Evolutionary conservation across 306 rosid genomes (phyloP).

Genomic region (Rosa chinensis): DNA sequence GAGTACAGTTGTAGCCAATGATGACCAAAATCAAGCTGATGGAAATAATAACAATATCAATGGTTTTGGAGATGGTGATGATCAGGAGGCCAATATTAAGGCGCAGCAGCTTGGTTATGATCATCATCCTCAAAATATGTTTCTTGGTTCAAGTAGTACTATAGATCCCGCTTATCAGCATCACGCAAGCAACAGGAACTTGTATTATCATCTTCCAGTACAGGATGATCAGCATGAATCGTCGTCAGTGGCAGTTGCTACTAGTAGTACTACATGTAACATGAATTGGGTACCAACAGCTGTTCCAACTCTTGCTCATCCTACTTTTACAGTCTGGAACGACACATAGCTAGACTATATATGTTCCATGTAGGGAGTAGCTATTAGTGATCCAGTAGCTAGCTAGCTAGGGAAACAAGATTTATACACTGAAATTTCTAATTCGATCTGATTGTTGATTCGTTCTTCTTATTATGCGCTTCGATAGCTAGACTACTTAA

Average conservation of each 20-base stretch:
- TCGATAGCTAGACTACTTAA: background rate
- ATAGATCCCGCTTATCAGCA: slow-evolving; percentile 21
- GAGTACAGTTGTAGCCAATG: slow-evolving; percentile 23
- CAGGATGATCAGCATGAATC: slow-evolving; percentile 29
- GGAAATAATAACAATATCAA: slow-evolving; percentile 19
- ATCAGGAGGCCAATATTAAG: slow-evolving; percentile 26
- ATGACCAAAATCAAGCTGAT: slow-evolving; percentile 24
- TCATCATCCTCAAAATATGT: slow-evolving; percentile 28
- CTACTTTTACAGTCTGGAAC: slow-evolving; percentile 69
- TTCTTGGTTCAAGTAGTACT: slow-evolving; percentile 16
- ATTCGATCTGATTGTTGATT: background rate
- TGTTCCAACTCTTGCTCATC: slow-evolving; percentile 61
- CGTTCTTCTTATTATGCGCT: background rate
- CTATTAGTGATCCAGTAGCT: background rate
- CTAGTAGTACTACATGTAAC: slow-evolving; percentile 25
- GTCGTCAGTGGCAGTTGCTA: slow-evolving; percentile 18
- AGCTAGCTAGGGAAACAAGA: slow-evolving; percentile 11
- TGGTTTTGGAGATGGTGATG: slow-evolving; percentile 10
- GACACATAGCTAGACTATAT: slow-evolving; percentile 38
- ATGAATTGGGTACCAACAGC: slow-evolving; percentile 69
- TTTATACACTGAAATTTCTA: background rate
- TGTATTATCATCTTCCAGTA: slow-evolving; percentile 43
- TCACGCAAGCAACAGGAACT: slow-evolving; percentile 41
- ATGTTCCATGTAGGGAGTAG: background rate
- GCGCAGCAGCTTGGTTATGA: slow-evolving; percentile 36